Conservation (phyloP, 129 eudicot genomes). For the Deinandra increscens region DNA sequence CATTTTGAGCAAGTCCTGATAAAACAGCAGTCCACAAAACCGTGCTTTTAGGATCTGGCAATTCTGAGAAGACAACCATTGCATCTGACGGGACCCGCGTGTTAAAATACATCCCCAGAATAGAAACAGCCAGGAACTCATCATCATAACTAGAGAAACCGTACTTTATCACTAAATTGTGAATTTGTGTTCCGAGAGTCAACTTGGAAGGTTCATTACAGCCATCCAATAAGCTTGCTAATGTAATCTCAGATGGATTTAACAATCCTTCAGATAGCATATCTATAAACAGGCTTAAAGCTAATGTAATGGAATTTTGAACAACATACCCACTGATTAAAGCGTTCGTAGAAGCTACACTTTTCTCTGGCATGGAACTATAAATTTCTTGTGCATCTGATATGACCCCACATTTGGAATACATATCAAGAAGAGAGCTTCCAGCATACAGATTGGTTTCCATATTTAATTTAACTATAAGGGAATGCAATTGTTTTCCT, state of each 20-base stretch:
- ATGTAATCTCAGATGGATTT: slow-evolving; percentile 77
- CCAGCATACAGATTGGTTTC: slow-evolving; percentile 68
- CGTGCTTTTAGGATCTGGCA: slow-evolving; percentile 57
- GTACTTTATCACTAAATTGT: slow-evolving; percentile 51
- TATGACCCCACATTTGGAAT: slow-evolving; percentile 69
- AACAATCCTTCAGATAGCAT: slow-evolving; percentile 51
- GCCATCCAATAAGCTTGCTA: slow-evolving; percentile 69
- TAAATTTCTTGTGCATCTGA: slow-evolving; percentile 52
- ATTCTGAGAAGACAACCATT: slow-evolving; percentile 52
- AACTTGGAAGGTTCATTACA: slow-evolving; percentile 43
- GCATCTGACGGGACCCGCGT: slow-evolving; percentile 44
- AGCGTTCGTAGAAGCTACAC: slow-evolving; percentile 70
- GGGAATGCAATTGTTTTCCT: slow-evolving; percentile 69
- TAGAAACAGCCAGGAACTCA: slow-evolving; percentile 68
- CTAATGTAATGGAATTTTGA: slow-evolving; percentile 39
- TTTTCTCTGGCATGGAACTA: slow-evolving; percentile 54
- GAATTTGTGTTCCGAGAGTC: slow-evolving; percentile 75
- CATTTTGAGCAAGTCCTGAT: slow-evolving; percentile 69
- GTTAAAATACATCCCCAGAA: slow-evolving; percentile 70
- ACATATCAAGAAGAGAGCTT: slow-evolving; percentile 92
- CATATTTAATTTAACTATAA: slow-evolving; percentile 58
- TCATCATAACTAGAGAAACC: slow-evolving; percentile 45
- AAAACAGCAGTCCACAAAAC: slow-evolving; percentile 76
- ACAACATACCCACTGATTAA: slow-evolving; percentile 72
- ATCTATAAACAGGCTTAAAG: slow-evolving; percentile 44